Percentiles rank a stretch among this genome's conserved stretches.
These are phyloP conservation scores for Kockiozyma suomiensis DNA, from an alignment of 805 yeast genomes.

Conservation along the genomic window DNA sequence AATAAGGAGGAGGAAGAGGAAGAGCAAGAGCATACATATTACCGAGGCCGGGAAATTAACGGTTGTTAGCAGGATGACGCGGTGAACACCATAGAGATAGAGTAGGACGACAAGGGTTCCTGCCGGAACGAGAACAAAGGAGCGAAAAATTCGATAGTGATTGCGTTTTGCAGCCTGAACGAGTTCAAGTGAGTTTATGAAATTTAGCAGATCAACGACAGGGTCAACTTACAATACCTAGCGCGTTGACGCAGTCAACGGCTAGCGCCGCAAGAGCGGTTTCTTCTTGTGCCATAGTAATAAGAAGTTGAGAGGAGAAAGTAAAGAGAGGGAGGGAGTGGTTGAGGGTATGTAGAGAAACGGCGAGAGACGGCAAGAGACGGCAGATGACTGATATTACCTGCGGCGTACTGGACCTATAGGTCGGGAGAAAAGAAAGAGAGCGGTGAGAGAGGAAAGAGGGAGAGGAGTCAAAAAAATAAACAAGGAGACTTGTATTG, in stretches of 20 bases:
- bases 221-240: constrained; percentile 36
- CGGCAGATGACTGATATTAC: too few species aligned
- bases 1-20: constrained; percentile 49
- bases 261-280: constrained; percentile 10
- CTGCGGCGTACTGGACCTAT: too few species aligned
- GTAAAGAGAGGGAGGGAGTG: background rate
- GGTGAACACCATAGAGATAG: constrained; percentile 57
- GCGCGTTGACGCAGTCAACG: constrained; percentile 43
- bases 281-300: constrained; percentile 10
- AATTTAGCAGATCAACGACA: constrained; percentile 26
- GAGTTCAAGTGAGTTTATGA: background rate
- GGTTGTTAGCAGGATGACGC: constrained; percentile 49
- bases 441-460: background rate
- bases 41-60: constrained; percentile 72
- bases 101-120: constrained; percentile 53
- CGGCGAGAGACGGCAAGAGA: too few species aligned
- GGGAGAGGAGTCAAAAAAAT: too few species aligned
- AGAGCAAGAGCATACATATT: constrained; percentile 64
- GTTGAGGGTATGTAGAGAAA: background rate
- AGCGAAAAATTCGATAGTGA: constrained; percentile 41
- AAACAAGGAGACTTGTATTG: too few species aligned
- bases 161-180: constrained; percentile 23
- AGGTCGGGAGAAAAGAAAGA: background rate
- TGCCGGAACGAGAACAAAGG: constrained; percentile 52
- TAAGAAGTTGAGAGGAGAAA: background rate